Evolutionary conservation across 2,329 filamentous ascomycete genomes (phyloP).

Genomic region (Sphaerulina vaccinii): DNA sequence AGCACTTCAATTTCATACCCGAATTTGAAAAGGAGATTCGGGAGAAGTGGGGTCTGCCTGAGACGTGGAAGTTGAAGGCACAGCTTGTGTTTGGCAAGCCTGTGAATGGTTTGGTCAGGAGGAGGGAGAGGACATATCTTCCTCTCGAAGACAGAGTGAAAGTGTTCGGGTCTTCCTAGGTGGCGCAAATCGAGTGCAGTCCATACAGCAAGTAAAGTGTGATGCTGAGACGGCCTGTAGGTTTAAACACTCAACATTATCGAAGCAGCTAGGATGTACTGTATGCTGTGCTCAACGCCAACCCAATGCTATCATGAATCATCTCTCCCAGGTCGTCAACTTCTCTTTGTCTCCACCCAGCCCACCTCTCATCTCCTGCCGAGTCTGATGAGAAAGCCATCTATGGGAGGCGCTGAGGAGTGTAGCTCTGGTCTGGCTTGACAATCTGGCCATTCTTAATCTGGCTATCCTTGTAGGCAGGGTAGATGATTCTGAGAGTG

Average conservation of each 20-base stretch:
- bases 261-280: background rate
- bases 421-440: conserved; percentile 29
- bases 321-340: background rate
- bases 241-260: too few relatives aligned
- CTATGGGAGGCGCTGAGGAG: conserved; percentile 26
- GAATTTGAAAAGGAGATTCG: conserved; percentile 24
- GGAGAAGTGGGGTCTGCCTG: conserved; percentile 63
- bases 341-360: background rate
- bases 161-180: conserved; percentile 28
- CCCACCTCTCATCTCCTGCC: background rate
- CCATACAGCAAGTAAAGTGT: too few relatives aligned
- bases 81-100: conserved; percentile 70
- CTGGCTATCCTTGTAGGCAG: conserved; percentile 25
- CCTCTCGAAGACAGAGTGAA: conserved; percentile 34
- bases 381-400: background rate
- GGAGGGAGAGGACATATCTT: conserved; percentile 33
- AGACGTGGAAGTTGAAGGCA: conserved; percentile 71
- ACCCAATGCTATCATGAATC: background rate
- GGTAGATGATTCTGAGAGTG: conserved; percentile 18
- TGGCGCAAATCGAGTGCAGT: too few relatives aligned
- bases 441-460: conserved; percentile 21
- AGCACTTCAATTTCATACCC: conserved; percentile 34
- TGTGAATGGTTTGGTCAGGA: conserved; percentile 22
- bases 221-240: too few relatives aligned
- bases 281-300: background rate